Base-by-base conservation (phyloP, 2,329 filamentous ascomycete genomes). In the Trichoderma sp. region DNA sequence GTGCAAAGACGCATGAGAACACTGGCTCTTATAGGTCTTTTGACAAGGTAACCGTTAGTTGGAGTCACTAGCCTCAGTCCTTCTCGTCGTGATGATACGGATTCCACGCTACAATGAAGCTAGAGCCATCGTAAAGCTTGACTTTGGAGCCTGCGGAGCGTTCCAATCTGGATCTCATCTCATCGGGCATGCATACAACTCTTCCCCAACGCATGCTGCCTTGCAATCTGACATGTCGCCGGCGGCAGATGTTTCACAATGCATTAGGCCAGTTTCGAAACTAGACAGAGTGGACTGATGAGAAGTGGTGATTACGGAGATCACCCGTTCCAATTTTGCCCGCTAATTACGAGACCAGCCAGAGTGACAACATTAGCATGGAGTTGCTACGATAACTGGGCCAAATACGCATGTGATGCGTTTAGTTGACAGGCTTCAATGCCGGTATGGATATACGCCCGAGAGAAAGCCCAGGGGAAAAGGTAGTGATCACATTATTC, bases 151-250 rank as follows among this genome's bases (percentile, higher is more conserved):
- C 24, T 26, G n/a, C 49, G 46, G 30, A n/a, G 26, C 26, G 32
- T 30, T 34, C 13, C 26, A 55, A 65, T 56, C 61, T 56, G 26
- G 34, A 64, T 58, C 37, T 58, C 52, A 66, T 58, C 52, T 34
- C 30, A 63, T 63, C 43, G n/a, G 30, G n/a, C 28, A 34, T 39
- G n/a, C 28, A 51, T 39, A 63, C 52, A 10, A 26, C 21, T 21
- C n/a, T 51, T 37, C 59, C 30, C 28, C 28, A 63, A 18, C 30
- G 37, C 61, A 34, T 18, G 26, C 13, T 37, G 37, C 51, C 34
- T 32, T 18, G 24, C 16, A 14, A 66, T 66, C 51, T 66, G 61
- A 46, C 61, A 56, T 26, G 10, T 55, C 18, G 18, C 14, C 37
- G 30, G 21, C 51, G n/a, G 59, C 14, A 52, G 43, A 66, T 66